Base-by-base conservation (phyloP, 768 basidiomycete genomes). In the Mycena albidolilacea region DNA sequence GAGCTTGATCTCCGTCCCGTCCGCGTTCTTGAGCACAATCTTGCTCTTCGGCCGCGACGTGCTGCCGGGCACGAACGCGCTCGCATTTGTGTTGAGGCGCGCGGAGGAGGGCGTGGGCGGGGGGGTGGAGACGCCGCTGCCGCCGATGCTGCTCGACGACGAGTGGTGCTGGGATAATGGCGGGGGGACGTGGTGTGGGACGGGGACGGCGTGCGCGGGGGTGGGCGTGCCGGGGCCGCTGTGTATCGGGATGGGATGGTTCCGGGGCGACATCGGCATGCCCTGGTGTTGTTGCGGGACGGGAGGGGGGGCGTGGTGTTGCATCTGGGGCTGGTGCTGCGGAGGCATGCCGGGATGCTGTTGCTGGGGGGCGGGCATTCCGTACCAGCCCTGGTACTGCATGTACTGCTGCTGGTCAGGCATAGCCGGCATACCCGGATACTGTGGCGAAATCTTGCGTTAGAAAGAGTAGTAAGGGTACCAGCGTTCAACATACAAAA, bases 201-300 rank as follows among this genome's bases (percentile, higher is more conserved):
- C 79, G 11, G 91, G 88, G 43, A 87, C 79, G 19, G 93, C 88
- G 69, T 92, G 93, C 3, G 89, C 67, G 67, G 89, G 84, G 1
- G 91, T 92, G n/a, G 94, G 92, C 1, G 93, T 94, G 39, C 89
- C 89, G 14, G 93, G 90, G 6, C 83, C 80, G 77, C 61, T 77
- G 82, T 14, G 84, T 85, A 61, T 88, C 85, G 43, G 86, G 37
- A 76, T 79, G 50, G 87, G 81, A 62, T 81, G 88, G 77, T 88
- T 90, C 74, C 92, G 89, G 46, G 93, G 93, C 17, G 93, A 94
- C 85, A 94, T 89, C 6, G 92, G 86, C 81, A 91, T 88, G 64
- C 82, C 82, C 41, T 83, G 58, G 55, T 73, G 74, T 75, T 90
- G 87, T 60, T 85, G 86, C 37, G 85, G 86, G 39, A 83, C 87